Evolutionary conservation across 306 rosid genomes (phyloP), one percentile per base, ranked within the genome.

Genomic region (Abrus pulchellus): DNA sequence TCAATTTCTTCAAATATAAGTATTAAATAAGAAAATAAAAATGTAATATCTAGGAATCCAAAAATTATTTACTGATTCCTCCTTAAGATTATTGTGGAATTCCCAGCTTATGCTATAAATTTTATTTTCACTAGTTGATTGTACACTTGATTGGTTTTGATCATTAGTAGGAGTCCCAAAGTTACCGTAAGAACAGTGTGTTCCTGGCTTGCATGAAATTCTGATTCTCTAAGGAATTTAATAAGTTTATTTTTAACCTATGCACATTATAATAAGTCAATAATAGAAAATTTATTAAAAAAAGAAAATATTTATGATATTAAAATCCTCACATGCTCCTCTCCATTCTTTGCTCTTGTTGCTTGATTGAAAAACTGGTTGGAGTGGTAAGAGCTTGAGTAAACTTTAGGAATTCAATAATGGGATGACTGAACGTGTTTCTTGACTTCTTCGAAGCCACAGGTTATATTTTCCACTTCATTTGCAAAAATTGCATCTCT

Each of bases 401-500:
- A 47, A 45, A 32, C 11, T 48, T 44, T 0, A 13, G 29, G 14
- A 61, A 57, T 41, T 44, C 43, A 28, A 72, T 53, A 72, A 40
- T 20, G 20, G 3, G 2, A 50, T 48, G 33, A 2, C 33, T 8
- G 38, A 32, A 56, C 13, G 1, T 55, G 44, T 34, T 55, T 67
- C 68, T 29, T 54, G 48, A 62, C 45, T 62, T 10, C 13, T n/a
- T 9, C 41, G 52, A 76, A 48, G 52, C 44, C 29, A n/a, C 29
- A n/a, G 29, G 3, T 50, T 38, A 64, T 49, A 7, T 50, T 36
- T 28, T 34, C 13, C 55, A 53, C 20, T 41, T 7, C 32, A 38
- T 77, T 38, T 38, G 13, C 36, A 65, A 38, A 34, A 27, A 27
- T 49, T 76, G 41, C 41, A 76, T 76, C 63, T 71, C 33, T 13